Base-by-base conservation (phyloP, 129 eudicot species). In the Scalesia atractyloides region DNA sequence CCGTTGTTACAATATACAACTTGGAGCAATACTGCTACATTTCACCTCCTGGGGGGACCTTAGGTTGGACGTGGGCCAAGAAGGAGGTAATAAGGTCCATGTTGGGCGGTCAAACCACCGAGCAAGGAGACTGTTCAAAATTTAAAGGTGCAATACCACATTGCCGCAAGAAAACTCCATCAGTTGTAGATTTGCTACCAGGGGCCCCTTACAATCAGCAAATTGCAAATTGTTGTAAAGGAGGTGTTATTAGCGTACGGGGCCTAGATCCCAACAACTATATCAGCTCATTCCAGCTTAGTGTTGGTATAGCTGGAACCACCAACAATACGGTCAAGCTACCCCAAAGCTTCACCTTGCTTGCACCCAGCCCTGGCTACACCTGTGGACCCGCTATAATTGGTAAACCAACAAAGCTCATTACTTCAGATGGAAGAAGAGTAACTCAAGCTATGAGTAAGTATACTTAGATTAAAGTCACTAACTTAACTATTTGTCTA, bases 61-160 rank as follows among this genome's bases (percentile, higher is more conserved):
- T 93, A 64, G 96, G 97, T n/a, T 93, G 98, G 98, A 90, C 98
- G 1, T 93, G 98, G 98, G 96, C 97, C 0, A 87, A 90, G 76
- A 90, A 93, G 60, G 98, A 93, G 76, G 91, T 93, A 26, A 90
- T 93, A 65, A 87, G 98, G 97, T 81, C 84, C 87, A 87, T 87
- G 92, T 74, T 90, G 85, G 98, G 98, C 20, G 77, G 72, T 79
- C 97, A 90, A 90, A 74, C 98, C 15, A 93, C 96, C 0, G 95
- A 89, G 36, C 98, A 93, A 82, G 98, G 98, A 73, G 98, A 93
- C 70, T 93, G 98, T 79, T 89, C 98, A 5, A 82, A 71, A 75
- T 93, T 63, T 50, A 87, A 90, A 84, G 87, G 85, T 22, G 80
- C 79, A 60, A 59, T 81, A 50, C 98, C 98, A 11, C 98, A 89